Percentiles rank a stretch among this genome's conserved stretches.
phyloP scores from a whole-genome alignment of 352 stramenopile genomes.

The Pythium angustatum region DNA sequence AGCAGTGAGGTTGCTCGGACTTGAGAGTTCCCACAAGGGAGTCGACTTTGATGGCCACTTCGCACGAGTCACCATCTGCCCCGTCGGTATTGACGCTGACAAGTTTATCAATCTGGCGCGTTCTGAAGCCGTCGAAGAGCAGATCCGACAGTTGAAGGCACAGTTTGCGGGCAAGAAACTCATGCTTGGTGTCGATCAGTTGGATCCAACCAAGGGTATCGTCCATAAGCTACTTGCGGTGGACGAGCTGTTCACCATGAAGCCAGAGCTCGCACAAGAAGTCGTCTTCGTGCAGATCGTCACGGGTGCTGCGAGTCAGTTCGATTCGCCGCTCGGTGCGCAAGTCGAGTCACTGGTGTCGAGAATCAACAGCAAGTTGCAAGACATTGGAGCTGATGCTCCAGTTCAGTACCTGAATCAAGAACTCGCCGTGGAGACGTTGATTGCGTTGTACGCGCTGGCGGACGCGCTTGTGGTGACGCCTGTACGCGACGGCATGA shows the following conservation, averaged over 20 bases:
- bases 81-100: constrained; percentile 84
- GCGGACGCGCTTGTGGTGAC: constrained; percentile 85
- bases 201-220: constrained; percentile 90
- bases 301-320: constrained; percentile 44
- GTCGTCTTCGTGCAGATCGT: constrained; percentile 95
- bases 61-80: constrained; percentile 84
- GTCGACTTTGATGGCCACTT: constrained; percentile 90
- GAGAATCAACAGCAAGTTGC: constrained; percentile 91
- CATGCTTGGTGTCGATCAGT: constrained; percentile 81
- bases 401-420: constrained; percentile 93
- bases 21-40: constrained; percentile 88
- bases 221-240: constrained; percentile 91
- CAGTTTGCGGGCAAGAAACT: constrained; percentile 86
- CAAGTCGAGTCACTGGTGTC: constrained; percentile 90
- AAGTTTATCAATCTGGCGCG: constrained; percentile 72
- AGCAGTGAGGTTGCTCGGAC: constrained; percentile 78
- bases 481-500: constrained; percentile 90
- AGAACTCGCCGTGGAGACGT: constrained; percentile 79
- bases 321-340: constrained; percentile 69
- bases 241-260: constrained; percentile 84
- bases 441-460: constrained; percentile 88
- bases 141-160: constrained; percentile 52
- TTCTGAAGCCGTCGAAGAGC: constrained; percentile 63
- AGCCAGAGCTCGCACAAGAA: constrained; percentile 91
- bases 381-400: constrained; percentile 84